Base-by-base conservation (phyloP, 2,329 filamentous ascomycete genomes). In the Talaromyces sp. region DNA sequence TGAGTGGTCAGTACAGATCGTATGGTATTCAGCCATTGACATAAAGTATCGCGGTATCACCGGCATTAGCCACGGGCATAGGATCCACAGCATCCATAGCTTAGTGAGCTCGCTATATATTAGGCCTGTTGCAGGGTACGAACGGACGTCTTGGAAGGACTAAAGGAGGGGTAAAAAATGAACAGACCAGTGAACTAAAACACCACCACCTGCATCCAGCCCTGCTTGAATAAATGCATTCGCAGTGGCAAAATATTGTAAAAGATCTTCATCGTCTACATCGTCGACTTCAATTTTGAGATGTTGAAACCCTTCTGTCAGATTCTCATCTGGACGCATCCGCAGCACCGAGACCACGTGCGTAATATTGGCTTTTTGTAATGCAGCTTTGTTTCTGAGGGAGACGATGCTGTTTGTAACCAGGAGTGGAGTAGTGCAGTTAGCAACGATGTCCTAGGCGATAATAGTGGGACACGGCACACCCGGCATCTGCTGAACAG, bases 261-360 rank as follows among this genome's bases (percentile, higher is more conserved):
- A 77, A 53, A 97, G 75, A 73, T 99, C 90, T 65, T 92, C 87
- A 68, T 97, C 91, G 19, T 93, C 89, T 53, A 92, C 84, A 77
- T 99, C 94, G 72, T 97, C 89, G 43, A 97, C 85, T 63, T 95
- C 88, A 63, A 97, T 88, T 61, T 85, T 81, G 65, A 90, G 80
- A 71, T 95, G 91, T 63, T 86, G 77, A 70, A 86, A 91, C 41
- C 81, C 78, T 62, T 82, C 79, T 67, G 55, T 54, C 9, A 84
- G 86, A 40, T 81, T 78, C 60, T 77, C 76, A 51, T 83, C 73
- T 43, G 82, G 80, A 22, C 40, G 53, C 58, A 60, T 60, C 40
- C 58, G 58, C 60, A 93, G 74, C 40, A 94, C 89, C 4, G 92
- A 96, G n/a, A 97, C 80, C 31, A 97, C 83, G 74, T 97, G 92